phyloP scores from a whole-genome alignment of 352 stramenopile genomes.

The Globisporangium paroecandrum region DNA sequence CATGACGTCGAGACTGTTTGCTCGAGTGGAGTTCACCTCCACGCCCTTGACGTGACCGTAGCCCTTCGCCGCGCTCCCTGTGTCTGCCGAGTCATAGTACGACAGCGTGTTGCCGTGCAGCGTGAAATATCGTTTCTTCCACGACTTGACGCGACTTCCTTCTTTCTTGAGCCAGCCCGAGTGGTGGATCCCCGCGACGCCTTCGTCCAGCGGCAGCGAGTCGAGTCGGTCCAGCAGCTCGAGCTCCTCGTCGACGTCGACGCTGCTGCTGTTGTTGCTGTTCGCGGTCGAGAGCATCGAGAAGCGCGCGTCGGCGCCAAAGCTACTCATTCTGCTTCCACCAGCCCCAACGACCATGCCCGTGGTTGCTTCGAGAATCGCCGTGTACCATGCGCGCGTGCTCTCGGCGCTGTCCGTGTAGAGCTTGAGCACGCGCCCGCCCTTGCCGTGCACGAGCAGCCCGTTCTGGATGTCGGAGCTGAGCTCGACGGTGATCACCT shows the following conservation, averaged over 20 bases:
- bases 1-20: slow-evolving; percentile 64
- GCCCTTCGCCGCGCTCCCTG: slow-evolving; percentile 67
- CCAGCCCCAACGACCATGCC: neutral
- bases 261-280: slow-evolving; percentile 25
- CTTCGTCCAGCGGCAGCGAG: slow-evolving; percentile 48
- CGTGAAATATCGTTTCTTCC: slow-evolving; percentile 80
- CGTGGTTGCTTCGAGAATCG: slow-evolving; percentile 68
- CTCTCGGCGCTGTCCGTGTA: slow-evolving; percentile 77
- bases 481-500: slow-evolving; percentile 83
- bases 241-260: slow-evolving; percentile 54
- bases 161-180: slow-evolving; percentile 81
- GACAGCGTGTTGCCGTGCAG: slow-evolving; percentile 73
- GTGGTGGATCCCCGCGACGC: slow-evolving; percentile 51
- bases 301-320: slow-evolving; percentile 27
- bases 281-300: slow-evolving; percentile 37
- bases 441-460: slow-evolving; percentile 70
- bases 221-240: slow-evolving; percentile 55
- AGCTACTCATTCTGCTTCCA: slow-evolving; percentile 16
- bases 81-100: slow-evolving; percentile 82
- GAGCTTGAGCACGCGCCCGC: slow-evolving; percentile 81
- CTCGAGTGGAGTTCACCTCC: slow-evolving; percentile 63
- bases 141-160: slow-evolving; percentile 72
- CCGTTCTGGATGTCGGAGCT: slow-evolving; percentile 82
- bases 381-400: slow-evolving; percentile 69
- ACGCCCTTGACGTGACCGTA: slow-evolving; percentile 72